Base-by-base conservation (phyloP, 2,329 filamentous ascomycete genomes). In the Colletotrichum gigasporum region DNA sequence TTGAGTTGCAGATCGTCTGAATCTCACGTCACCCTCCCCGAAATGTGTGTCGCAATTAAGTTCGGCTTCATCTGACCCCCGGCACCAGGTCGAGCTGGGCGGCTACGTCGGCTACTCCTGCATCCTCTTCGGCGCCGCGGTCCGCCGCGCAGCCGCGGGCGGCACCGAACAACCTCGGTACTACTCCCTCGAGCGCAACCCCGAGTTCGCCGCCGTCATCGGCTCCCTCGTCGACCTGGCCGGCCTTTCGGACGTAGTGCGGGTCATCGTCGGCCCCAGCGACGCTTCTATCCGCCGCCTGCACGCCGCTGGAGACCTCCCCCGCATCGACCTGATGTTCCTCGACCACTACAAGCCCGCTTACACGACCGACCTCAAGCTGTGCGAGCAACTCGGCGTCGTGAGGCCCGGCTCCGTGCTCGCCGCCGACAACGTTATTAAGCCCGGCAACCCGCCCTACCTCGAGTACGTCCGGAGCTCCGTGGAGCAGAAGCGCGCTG, bases 81-180 rank as follows among this genome's bases (percentile, higher is more conserved):
- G 6, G 3, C 1, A 11, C n/a, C 6, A 78, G 76, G 83, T 95
- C 47, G 92, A 96, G 73, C 83, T 96, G 0, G 92, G 93, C 47
- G 90, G 91, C 50, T 96, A 95, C 75, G 84, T 94, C 18, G 92
- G 92, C 41, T 96, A 96, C 80, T 95, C 92, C 0, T 89, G 90
- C 63, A 88, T 96, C 63, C 82, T 93, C 1, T 95, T 94, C 71
- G 91, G 87, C 44, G 83, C 87, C 34, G 89, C 90, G 1, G 79
- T 92, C 14, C 85, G 85, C 62, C 82, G 84, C 51, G 84, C 84
- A 3, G 42, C 30, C 26, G 34, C 57, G 34, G 90, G 90, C 10
- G 91, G 90, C 3, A n/a, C n/a, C n/a, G n/a, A n/a, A n/a, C 82
- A 84, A 68, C 7, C 30, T 7, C 79, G 81, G 22, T 94, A 93